Base-by-base conservation (phyloP, 768 basidiomycete genomes). In the Chiua virens region DNA sequence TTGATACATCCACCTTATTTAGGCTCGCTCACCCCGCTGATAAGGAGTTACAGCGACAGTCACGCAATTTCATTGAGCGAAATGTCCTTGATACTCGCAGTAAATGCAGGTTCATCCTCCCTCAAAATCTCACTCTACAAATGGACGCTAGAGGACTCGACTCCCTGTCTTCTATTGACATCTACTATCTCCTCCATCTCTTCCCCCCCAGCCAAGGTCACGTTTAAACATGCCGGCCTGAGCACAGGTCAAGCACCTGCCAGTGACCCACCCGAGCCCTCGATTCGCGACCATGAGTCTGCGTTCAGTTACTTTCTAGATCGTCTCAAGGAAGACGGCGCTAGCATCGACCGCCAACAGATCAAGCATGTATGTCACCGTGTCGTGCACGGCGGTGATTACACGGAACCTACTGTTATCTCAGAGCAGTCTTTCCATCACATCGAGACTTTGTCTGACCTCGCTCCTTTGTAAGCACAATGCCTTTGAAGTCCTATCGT, bases 301-400 rank as follows among this genome's bases (percentile, higher is more conserved):
- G 88, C 85, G 0, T 87, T 89, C 61, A 60, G 69, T 14, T 75
- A 81, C 59, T 86, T 89, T 64, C 69, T 89, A 18, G 62, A 75
- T 20, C 67, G 69, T 50, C 69, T 87, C 28, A 61, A 74, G 49
- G 44, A 62, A 7, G n/a, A n/a, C n/a, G 73, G 77, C 20, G 68
- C 70, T 1, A 68, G 70, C 39, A 72, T 84, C 38, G 74, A 81
- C 49, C 57, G 60, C 5, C 59, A 62, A 18, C 57, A 73, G 5
- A 79, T 91, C 53, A 66, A 62, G 7, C 72, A 81, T 51, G 73
- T 87, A n/a, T 85, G 86, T 56, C 87, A 89, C 63, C 80, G 85
- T 34, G 86, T 94, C 38, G 94, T 97, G 2, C 94, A 96, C 58
- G 94, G 94, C 4, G 93, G 92, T 3, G 80, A 84, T 40, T 89